Evolutionary conservation across 768 basidiomycete species (phyloP).

Genomic region (Pilatotrama ljubarskyi): DNA sequence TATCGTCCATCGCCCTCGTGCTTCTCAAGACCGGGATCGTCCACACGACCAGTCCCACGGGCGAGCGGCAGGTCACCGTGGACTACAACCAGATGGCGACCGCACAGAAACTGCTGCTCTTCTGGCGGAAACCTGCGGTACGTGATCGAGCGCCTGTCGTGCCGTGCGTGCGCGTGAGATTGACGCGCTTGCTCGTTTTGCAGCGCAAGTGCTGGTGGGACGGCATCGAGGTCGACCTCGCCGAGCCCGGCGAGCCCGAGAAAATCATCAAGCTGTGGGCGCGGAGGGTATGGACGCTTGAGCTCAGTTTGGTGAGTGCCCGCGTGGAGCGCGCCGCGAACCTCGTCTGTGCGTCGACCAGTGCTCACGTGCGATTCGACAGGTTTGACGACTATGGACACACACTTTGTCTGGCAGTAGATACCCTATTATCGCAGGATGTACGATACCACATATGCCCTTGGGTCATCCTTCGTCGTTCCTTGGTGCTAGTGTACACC

Average conservation of each 20-base stretch:
- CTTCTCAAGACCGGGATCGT: conserved; percentile 95
- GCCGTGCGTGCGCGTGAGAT: background rate
- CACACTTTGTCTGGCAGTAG: background rate
- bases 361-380: background rate
- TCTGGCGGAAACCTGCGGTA: conserved; percentile 99
- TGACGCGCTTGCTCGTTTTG: background rate
- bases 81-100: conserved; percentile 95
- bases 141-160: conserved; percentile 36
- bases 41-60: conserved; percentile 55
- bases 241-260: conserved; percentile 50
- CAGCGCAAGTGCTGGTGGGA: conserved; percentile 99
- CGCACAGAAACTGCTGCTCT: conserved; percentile 93
- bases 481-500: background rate
- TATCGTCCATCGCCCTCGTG: conserved; percentile 97
- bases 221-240: conserved; percentile 86
- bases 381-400: conserved; percentile 22
- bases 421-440: conserved; percentile 22
- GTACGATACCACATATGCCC: conserved; percentile 13
- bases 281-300: conserved; percentile 95
- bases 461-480: background rate
- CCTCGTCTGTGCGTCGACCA: background rate
- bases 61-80: conserved; percentile 73
- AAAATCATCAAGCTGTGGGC: conserved; percentile 90
- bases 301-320: conserved; percentile 80
- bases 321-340: background rate